Base-by-base conservation (phyloP, 2,329 filamentous ascomycete species). In the Fusarium duplospermum region DNA sequence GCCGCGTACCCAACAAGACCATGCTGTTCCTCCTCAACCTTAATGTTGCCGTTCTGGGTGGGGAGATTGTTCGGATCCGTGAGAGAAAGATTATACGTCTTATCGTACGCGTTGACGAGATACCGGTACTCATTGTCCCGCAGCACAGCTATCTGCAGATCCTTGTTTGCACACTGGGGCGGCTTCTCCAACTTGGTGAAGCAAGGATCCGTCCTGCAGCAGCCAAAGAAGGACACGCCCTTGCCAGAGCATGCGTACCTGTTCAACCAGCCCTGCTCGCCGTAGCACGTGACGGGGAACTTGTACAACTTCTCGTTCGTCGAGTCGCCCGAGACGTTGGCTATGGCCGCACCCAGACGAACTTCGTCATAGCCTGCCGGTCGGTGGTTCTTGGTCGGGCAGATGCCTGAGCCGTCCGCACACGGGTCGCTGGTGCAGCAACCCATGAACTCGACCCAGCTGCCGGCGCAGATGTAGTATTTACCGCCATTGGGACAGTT, bases 351-450 rank as follows among this genome's bases (percentile, higher is more conserved):
- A n/a, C 16, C 57, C 10, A 59, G 35, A 29, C 57, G 57, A 9
- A 36, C 24, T 18, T 20, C n/a, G 7, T 59, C 24, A 29, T 59
- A 59, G 36, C 57, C 57, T 59, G 35, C 57, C 14, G 35, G 24
- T 29, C 57, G 57, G 24, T 59, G 57, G 57, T 59, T 18, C 57
- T 59, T 59, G 16, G 57, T 59, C 27, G 61, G 61, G 20, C 61
- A 64, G 22, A 57, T 38, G 4, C 61, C 61, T 11, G 66, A 24
- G 36, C 81, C 82, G 33, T 67, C 70, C 11, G 71, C 66, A 76
- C 79, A 82, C 1, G 82, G 82, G 65, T 84, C 71, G 31, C 75
- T 68, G 36, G 74, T 75, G 73, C 83, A 85, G 73, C 83, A 84
- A 16, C 83, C 83, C 47, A 85, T 52, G 67, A 84, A 84, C 65